These are phyloP conservation scores for Calocybe cyanea DNA, from an alignment of 768 basidiomycete species.

Conservation along the genomic window DNA sequence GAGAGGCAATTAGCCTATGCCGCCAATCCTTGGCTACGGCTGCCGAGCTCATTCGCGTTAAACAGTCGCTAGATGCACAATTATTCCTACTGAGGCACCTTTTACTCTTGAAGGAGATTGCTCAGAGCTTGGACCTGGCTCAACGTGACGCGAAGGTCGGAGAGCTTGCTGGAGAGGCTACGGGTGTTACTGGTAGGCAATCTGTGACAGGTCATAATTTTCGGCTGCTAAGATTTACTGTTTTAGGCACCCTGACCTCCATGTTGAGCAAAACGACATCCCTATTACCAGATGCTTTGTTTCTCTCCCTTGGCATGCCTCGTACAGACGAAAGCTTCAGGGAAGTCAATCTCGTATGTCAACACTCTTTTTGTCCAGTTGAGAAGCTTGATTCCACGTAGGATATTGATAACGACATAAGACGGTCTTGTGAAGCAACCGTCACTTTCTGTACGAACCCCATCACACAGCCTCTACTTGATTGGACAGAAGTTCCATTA, in stretches of 20 bases:
- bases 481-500: slow-evolving; percentile 38
- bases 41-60: slow-evolving; percentile 55
- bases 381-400: slow-evolving; percentile 22
- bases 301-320: slow-evolving; percentile 66
- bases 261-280: slow-evolving; percentile 60
- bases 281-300: slow-evolving; percentile 63
- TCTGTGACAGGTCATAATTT: too few species aligned
- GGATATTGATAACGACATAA: slow-evolving; percentile 86
- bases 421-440: slow-evolving; percentile 79
- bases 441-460: slow-evolving; percentile 60
- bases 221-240: too few species aligned
- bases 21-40: slow-evolving; percentile 76
- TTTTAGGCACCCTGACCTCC: slow-evolving; percentile 50
- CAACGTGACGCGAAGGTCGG: slow-evolving; percentile 41
- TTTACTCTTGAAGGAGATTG: slow-evolving; percentile 88
- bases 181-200: slow-evolving; percentile 58
- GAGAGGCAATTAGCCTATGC: slow-evolving; percentile 85
- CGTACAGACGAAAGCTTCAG: slow-evolving; percentile 57
- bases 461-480: slow-evolving; percentile 55
- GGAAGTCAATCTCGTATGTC: slow-evolving; percentile 68
- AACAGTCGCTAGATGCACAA: slow-evolving; percentile 62
- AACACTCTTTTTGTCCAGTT: not conserved
- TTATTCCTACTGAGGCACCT: slow-evolving; percentile 91
- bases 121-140: slow-evolving; percentile 66
- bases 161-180: slow-evolving; percentile 29